A percentile compares a stretch with the other conserved stretches of the same genome.
These are phyloP conservation scores for Solioccasus polychromus DNA, from an alignment of 768 basidiomycete genomes.

Conservation along the genomic window DNA sequence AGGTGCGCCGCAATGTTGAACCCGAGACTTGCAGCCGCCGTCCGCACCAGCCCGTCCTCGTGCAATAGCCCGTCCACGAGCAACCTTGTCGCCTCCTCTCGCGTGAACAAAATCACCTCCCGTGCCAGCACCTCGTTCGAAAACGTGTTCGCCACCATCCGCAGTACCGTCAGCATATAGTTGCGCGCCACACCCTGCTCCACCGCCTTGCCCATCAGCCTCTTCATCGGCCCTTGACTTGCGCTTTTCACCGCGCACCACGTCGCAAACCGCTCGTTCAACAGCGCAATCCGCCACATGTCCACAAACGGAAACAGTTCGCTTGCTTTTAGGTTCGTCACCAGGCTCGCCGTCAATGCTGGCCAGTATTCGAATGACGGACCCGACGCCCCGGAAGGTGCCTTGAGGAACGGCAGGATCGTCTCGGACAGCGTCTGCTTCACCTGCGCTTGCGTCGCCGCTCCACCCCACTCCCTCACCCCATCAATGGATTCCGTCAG, in stretches of 20 bases:
- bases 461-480: constrained; percentile 35
- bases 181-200: constrained; percentile 41
- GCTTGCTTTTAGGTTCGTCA: constrained; percentile 46
- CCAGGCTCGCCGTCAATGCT: constrained; percentile 42
- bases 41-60: constrained; percentile 63
- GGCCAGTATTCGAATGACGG: constrained; percentile 54
- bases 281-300: constrained; percentile 74
- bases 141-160: constrained; percentile 69
- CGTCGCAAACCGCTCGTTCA: constrained; percentile 55
- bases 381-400: too few species aligned
- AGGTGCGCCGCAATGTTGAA: constrained; percentile 71
- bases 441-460: constrained; percentile 32
- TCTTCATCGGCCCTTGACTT: constrained; percentile 40
- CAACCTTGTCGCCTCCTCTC: constrained; percentile 44
- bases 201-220: constrained; percentile 48
- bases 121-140: constrained; percentile 40
- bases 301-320: constrained; percentile 81
- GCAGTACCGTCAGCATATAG: constrained; percentile 62
- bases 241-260: constrained; percentile 42
- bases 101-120: constrained; percentile 37
- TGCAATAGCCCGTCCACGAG: constrained; percentile 70
- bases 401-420: constrained; percentile 65
- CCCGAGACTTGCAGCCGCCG: constrained; percentile 77
- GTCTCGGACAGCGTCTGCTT: constrained; percentile 47
- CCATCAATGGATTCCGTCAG: constrained; percentile 60